phyloP scores from a whole-genome alignment of 2,329 filamentous ascomycete species.

The Domatiomyces catenatus region DNA sequence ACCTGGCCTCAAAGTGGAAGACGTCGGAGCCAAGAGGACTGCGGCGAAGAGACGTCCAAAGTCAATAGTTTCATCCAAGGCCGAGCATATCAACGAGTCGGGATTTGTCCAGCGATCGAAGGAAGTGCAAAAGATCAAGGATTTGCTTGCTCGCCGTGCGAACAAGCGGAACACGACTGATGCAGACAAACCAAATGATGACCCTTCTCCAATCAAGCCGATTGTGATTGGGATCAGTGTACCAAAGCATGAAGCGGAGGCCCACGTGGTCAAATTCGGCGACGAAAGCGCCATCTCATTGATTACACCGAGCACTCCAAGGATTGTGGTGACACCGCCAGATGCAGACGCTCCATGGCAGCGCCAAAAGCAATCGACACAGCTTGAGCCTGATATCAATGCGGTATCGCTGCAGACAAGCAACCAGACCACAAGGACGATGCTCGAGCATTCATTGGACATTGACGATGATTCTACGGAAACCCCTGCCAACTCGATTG shows the following conservation, averaged over 20 bases:
- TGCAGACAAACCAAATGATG: not conserved
- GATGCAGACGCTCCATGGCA: conserved; percentile 26
- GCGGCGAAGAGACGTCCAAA: conserved; percentile 1
- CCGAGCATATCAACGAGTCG: conserved; percentile 7
- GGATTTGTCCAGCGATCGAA: not conserved
- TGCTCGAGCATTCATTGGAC: not conserved
- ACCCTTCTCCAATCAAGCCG: conserved; percentile 13
- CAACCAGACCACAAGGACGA: not conserved
- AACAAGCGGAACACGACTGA: not conserved
- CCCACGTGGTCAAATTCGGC: conserved; percentile 7
- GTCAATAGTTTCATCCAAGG: conserved; percentile 13
- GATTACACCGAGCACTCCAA: conserved; percentile 28
- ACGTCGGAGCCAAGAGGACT: not conserved
- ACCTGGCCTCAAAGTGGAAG: not conserved
- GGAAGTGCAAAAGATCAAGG: not conserved
- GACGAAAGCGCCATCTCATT: conserved; percentile 19
- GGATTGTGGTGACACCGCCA: conserved; percentile 33
- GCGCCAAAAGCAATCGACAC: not conserved
- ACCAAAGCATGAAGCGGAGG: conserved; percentile 21
- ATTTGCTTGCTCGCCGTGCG: not conserved
- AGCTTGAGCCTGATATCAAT: not conserved
- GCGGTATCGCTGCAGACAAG: not conserved
- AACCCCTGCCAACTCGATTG: too few relatives aligned
- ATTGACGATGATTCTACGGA: not conserved
- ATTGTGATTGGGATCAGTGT: conserved; percentile 33